Percentiles rank a stretch among this genome's conserved stretches.
phyloP scores from a whole-genome alignment of 2,329 filamentous ascomycete genomes.

The Lasiodiplodia citricola region DNA sequence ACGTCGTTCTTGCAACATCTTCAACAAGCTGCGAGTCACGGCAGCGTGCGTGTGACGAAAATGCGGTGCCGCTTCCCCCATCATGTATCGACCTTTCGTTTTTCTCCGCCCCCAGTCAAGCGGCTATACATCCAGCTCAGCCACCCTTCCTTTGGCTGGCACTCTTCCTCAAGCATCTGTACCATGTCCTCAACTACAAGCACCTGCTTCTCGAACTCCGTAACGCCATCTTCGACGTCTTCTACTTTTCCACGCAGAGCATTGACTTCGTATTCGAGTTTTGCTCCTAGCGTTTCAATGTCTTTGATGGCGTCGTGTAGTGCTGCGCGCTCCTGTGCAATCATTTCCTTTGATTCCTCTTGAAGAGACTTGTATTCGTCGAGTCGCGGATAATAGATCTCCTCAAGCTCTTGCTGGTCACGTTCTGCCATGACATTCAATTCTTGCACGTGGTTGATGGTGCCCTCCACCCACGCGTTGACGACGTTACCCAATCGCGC shows the following conservation, averaged over 20 bases:
- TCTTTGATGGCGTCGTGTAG: slow-evolving; percentile 77
- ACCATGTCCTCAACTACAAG: slow-evolving; percentile 49
- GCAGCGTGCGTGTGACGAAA: slow-evolving; percentile 13
- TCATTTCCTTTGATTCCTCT: slow-evolving; percentile 69
- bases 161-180: slow-evolving; percentile 64
- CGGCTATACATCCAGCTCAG: slow-evolving; percentile 34
- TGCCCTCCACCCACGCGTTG: slow-evolving; percentile 65
- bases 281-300: slow-evolving; percentile 79
- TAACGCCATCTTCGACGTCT: slow-evolving; percentile 84
- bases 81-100: slow-evolving; percentile 4
- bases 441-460: slow-evolving; percentile 61
- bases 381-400: slow-evolving; percentile 71
- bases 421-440: slow-evolving; percentile 67
- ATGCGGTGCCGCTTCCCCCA: background rate
- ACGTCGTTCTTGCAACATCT: background rate
- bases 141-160: slow-evolving; percentile 44
- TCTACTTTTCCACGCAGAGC: slow-evolving; percentile 78
- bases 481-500: slow-evolving; percentile 58
- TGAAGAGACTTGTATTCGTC: slow-evolving; percentile 72
- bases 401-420: slow-evolving; percentile 69
- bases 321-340: slow-evolving; percentile 70
- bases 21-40: slow-evolving; percentile 13
- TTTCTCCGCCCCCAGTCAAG: background rate
- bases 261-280: slow-evolving; percentile 90
- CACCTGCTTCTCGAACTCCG: slow-evolving; percentile 75